Conservation (phyloP, 306 rosid genomes). For the Vicia sativa region DNA sequence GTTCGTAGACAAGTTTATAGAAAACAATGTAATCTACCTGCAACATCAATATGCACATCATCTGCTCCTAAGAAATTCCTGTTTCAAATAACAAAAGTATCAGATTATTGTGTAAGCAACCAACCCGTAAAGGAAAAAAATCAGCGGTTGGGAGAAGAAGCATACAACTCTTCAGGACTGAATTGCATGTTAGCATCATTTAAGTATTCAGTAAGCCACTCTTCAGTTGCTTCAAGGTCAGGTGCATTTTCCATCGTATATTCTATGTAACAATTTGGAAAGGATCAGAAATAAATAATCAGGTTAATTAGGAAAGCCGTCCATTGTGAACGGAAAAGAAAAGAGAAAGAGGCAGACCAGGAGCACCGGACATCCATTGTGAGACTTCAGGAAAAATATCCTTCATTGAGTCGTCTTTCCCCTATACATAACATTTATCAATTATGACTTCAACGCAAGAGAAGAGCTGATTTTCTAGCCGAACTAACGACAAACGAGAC, state of each 20-base stretch:
- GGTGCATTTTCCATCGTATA: slow-evolving; percentile 54
- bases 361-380: slow-evolving; percentile 54
- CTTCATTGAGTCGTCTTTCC: slow-evolving; percentile 55
- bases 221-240: slow-evolving; percentile 69
- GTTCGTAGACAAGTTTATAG: slow-evolving; percentile 13
- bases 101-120: slow-evolving; percentile 35
- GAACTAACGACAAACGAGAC: slow-evolving; percentile 4
- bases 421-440: slow-evolving; percentile 47
- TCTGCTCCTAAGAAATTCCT: slow-evolving; percentile 67
- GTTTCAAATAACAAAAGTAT: slow-evolving; percentile 49
- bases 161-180: slow-evolving; percentile 81
- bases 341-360: slow-evolving; percentile 56
- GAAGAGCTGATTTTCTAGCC: slow-evolving; percentile 22
- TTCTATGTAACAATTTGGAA: slow-evolving; percentile 32
- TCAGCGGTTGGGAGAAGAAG: slow-evolving; percentile 44
- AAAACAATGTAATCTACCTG: slow-evolving; percentile 54
- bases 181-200: slow-evolving; percentile 73
- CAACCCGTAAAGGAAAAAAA: background rate
- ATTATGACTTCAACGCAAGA: slow-evolving; percentile 5
- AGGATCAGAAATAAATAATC: slow-evolving; percentile 12
- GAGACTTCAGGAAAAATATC: slow-evolving; percentile 61
- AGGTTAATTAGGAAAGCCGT: slow-evolving; percentile 5
- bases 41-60: slow-evolving; percentile 62
- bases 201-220: slow-evolving; percentile 84
- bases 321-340: background rate